Conservation (phyloP, 148 eudicot species). For the Persicaria maculosa region DNA sequence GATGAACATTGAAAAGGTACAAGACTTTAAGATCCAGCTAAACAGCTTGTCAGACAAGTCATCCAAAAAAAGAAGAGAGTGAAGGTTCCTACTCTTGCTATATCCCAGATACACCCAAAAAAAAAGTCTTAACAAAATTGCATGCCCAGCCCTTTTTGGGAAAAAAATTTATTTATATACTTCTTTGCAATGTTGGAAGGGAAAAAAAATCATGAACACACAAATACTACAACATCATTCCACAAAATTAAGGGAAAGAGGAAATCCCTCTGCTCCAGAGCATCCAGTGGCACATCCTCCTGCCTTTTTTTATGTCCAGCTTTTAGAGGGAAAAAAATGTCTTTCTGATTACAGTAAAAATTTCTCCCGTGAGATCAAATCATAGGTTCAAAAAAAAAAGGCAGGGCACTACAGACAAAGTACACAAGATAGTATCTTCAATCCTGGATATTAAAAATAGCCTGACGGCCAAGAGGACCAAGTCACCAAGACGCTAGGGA, state of each 20-base stretch:
- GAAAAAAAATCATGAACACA: background rate
- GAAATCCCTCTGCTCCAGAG: background rate
- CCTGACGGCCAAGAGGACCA: background rate
- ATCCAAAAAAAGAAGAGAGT: no score
- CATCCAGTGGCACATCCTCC: background rate
- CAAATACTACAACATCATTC: background rate
- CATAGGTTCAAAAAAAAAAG: background rate
- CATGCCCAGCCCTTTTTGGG: no score
- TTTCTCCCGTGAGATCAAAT: background rate
- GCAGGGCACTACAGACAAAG: background rate
- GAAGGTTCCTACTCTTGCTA: no score
- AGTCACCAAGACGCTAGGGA: background rate
- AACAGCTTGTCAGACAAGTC: no score
- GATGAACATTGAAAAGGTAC: no score
- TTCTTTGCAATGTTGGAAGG: no score
- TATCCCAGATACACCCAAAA: no score
- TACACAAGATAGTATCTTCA: background rate
- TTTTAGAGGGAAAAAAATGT: background rate
- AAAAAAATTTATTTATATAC: no score
- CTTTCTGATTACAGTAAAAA: background rate
- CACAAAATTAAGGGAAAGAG: conserved; percentile 2
- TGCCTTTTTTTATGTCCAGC: background rate
- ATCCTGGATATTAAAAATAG: background rate
- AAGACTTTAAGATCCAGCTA: no score
- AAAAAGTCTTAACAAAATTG: no score